These are phyloP conservation scores for Xylaria curta DNA, from an alignment of 495 filamentous ascomycete genomes.

Conservation along the genomic window DNA sequence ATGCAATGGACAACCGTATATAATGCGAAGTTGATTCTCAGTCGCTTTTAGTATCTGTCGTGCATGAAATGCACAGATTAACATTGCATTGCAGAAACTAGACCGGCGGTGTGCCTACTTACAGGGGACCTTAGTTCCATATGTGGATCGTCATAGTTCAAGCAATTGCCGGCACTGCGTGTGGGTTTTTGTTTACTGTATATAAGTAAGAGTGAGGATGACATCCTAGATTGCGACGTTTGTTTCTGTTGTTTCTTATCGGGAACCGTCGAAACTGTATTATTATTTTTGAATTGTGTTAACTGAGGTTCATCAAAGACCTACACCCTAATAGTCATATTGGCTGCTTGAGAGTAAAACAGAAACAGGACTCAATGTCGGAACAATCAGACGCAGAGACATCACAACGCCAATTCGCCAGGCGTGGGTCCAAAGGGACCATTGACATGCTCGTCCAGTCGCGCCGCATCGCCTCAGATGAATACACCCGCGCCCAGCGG, in stretches of 20 bases:
- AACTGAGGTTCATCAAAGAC: not conserved
- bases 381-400: not conserved
- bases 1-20: not conserved
- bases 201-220: not conserved
- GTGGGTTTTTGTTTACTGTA: not conserved
- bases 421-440: slow-evolving; percentile 32
- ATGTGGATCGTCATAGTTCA: not conserved
- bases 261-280: not conserved
- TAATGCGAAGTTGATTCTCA: not conserved
- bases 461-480: slow-evolving; percentile 33
- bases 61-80: slow-evolving; percentile 15
- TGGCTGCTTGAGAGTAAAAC: not conserved
- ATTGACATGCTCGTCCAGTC: slow-evolving; percentile 38
- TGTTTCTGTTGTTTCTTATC: not conserved
- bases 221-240: not conserved
- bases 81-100: slow-evolving; percentile 4
- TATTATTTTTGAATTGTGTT: not conserved
- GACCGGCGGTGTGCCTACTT: not conserved
- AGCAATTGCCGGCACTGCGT: not conserved
- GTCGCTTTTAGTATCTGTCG: not conserved
- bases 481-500: slow-evolving; percentile 34
- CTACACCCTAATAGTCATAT: not conserved
- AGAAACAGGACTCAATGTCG: not conserved
- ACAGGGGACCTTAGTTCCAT: not conserved
- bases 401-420: slow-evolving; percentile 5